Evolutionary conservation across 2,329 filamentous ascomycete genomes (phyloP).

Genomic region (Sclerotinia trifoliorum): DNA sequence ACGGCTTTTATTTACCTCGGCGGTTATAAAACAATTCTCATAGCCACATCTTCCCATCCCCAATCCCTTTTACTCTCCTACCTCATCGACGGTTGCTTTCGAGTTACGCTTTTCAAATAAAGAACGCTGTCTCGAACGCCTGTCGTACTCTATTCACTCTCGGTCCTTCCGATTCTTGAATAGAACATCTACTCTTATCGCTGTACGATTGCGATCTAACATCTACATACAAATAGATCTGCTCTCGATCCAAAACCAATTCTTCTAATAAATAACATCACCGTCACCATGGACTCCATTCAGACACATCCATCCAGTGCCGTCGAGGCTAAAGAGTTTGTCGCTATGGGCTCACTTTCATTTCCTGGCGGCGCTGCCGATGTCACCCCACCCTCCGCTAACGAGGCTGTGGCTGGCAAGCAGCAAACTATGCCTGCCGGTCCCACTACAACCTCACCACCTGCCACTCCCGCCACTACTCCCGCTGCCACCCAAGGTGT

Average conservation of each 20-base stretch:
- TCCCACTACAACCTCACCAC: conserved; percentile 73
- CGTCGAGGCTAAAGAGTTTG: conserved; percentile 92
- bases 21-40: conserved; percentile 22
- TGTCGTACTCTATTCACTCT: background rate
- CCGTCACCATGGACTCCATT: conserved; percentile 71
- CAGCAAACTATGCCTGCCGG: conserved; percentile 58
- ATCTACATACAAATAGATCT: conserved; percentile 32
- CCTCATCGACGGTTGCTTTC: conserved; percentile 20
- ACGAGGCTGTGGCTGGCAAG: conserved; percentile 58
- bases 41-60: conserved; percentile 16
- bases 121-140: conserved; percentile 24
- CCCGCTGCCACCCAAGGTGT: conserved; percentile 77
- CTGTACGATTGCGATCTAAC: conserved; percentile 33
- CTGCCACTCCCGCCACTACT: conserved; percentile 87
- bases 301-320: conserved; percentile 90
- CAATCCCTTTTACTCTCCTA: conserved; percentile 7
- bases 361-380: conserved; percentile 84
- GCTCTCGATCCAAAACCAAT: conserved; percentile 26
- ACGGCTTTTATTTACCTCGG: conserved; percentile 39
- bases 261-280: conserved; percentile 32
- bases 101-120: conserved; percentile 23
- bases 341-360: conserved; percentile 85
- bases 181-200: background rate
- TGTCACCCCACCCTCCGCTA: conserved; percentile 72
- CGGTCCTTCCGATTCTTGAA: background rate